Base-by-base conservation (phyloP, 2,329 filamentous ascomycete genomes). In the Penicillium sp. region DNA sequence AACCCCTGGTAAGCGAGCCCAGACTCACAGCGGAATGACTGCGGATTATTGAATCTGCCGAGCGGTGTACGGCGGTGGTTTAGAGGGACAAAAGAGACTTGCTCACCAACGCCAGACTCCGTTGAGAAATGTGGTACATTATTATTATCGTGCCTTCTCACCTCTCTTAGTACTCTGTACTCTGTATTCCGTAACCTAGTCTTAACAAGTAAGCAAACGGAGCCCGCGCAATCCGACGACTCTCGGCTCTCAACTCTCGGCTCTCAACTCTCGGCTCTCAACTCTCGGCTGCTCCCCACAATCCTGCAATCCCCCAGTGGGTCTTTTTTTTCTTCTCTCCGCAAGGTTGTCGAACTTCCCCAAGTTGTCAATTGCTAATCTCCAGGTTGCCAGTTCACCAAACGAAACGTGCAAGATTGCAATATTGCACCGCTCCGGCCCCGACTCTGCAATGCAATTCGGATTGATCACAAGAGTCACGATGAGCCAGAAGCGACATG, bases 191-290 rank as follows among this genome's bases (percentile, higher is more conserved):
- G n/a, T n/a, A n/a, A n/a, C n/a, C n/a, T n/a, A 24, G 3, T 44
- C 44, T 44, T 24, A 13, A 13, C 40, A 5, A n/a, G 17, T 40
- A 44, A 22, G 8, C 44, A 47, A 15, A n/a, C 45, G 24, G 45
- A 28, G 45, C 8, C 45, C 26, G 26, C 15, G 45, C 15, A 30
- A 3, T 17, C 49, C 28, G 49, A 35, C 49, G 24, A 51, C n/a
- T 28, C 45, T 49, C 45, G 45, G 17, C 45, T 51, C 49, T n/a
- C n/a, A n/a, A n/a, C n/a, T n/a, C n/a, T n/a, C n/a, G n/a, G n/a
- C n/a, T n/a, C n/a, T n/a, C n/a, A n/a, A 51, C n/a, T 28, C 45
- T 49, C 45, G 45, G 17, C 45, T 51, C 49, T n/a, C n/a, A n/a
- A 51, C n/a, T 28, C 45, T 49, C 45, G 45, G 17, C 45, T 51